These are phyloP conservation scores for Plasmodium chabaudi DNA, from an alignment of 169 alveolate genomes.

Conservation along the genomic window DNA sequence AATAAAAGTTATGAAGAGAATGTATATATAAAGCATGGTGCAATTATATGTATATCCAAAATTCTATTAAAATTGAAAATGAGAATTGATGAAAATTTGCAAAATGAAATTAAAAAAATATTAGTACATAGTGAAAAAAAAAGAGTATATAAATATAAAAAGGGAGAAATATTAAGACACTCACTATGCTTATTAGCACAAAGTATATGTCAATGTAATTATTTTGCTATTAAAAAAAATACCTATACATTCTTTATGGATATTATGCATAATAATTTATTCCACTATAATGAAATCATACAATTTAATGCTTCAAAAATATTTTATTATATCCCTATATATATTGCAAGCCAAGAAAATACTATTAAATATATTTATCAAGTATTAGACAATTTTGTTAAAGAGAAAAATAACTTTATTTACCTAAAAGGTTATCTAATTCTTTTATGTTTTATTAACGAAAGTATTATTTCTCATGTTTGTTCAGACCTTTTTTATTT, in stretches of 20 bases:
- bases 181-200: slow-evolving; percentile 60
- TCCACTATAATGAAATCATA: slow-evolving; percentile 74
- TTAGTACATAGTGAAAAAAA: slow-evolving; percentile 54
- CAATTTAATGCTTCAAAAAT: slow-evolving; percentile 74
- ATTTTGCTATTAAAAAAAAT: slow-evolving; percentile 48
- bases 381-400: slow-evolving; percentile 30
- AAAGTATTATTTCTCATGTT: slow-evolving; percentile 31
- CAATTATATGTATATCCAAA: slow-evolving; percentile 66
- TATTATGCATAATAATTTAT: slow-evolving; percentile 55
- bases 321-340: slow-evolving; percentile 66
- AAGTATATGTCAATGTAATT: slow-evolving; percentile 73
- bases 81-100: slow-evolving; percentile 49
- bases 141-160: slow-evolving; percentile 54
- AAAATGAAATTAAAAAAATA: slow-evolving; percentile 66
- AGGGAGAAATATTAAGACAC: slow-evolving; percentile 75
- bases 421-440: slow-evolving; percentile 64
- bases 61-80: slow-evolving; percentile 37
- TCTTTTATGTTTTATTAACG: slow-evolving; percentile 42
- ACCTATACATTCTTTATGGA: slow-evolving; percentile 56
- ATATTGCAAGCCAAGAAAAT: neutral
- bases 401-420: slow-evolving; percentile 50
- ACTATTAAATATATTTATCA: slow-evolving; percentile 53
- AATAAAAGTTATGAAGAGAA: slow-evolving; percentile 73
- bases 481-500: slow-evolving; percentile 2
- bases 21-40: slow-evolving; percentile 53